A percentile compares a stretch with the other conserved stretches of the same genome.
Evolutionary conservation across 2,329 filamentous ascomycete species (phyloP).

Genomic region (Aspergillus hiratsukae): DNA sequence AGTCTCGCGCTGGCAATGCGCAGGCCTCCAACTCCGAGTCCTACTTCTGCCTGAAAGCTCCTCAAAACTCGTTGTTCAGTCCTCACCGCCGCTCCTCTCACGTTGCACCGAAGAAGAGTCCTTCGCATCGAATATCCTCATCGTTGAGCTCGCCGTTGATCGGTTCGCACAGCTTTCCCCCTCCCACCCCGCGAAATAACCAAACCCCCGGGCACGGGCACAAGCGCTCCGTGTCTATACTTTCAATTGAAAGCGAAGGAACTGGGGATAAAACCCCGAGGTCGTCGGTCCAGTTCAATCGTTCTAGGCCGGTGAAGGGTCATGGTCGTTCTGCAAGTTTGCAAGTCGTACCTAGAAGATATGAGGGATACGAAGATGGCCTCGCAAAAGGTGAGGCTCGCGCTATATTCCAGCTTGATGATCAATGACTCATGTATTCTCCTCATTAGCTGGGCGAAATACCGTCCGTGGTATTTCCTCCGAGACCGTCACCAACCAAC

Average conservation of each 20-base stretch:
- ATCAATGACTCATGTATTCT: slow-evolving; percentile 1
- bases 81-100: slow-evolving; percentile 34
- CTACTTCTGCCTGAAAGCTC: slow-evolving; percentile 37
- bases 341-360: slow-evolving; percentile 60
- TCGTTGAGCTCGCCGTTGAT: slow-evolving; percentile 38
- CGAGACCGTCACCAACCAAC: slow-evolving; percentile 28
- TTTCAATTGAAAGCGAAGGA: slow-evolving; percentile 63
- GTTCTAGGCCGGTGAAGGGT: slow-evolving; percentile 54
- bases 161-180: slow-evolving; percentile 40
- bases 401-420: not conserved
- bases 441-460: slow-evolving; percentile 26
- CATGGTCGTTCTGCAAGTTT: slow-evolving; percentile 78
- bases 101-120: slow-evolving; percentile 28
- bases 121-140: slow-evolving; percentile 36
- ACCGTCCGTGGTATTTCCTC: slow-evolving; percentile 29
- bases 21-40: slow-evolving; percentile 30
- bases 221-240: slow-evolving; percentile 74
- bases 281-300: slow-evolving; percentile 32
- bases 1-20: slow-evolving; percentile 32
- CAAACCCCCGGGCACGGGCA: slow-evolving; percentile 53
- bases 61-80: slow-evolving; percentile 33
- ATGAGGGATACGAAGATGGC: slow-evolving; percentile 38
- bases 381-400: slow-evolving; percentile 34
- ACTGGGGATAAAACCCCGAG: slow-evolving; percentile 26
- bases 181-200: slow-evolving; percentile 30